Evolutionary conservation across 371 early-diverging fungal genomes (phyloP).

Genomic region (Phascolomyces articulosus): DNA sequence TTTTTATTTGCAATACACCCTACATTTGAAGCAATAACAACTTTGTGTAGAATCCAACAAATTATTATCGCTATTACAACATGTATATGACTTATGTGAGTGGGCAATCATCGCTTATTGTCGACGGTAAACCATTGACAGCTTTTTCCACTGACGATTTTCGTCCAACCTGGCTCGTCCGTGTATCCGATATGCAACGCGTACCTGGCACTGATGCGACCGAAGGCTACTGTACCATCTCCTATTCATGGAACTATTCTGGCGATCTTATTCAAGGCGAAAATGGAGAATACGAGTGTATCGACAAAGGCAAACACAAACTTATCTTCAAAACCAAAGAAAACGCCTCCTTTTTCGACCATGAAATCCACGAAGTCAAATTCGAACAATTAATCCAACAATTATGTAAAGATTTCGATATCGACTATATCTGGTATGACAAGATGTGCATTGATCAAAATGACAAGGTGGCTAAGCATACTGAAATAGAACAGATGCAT

Average conservation of each 20-base stretch:
- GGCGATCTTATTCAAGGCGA: not conserved
- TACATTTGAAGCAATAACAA: no score
- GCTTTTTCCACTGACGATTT: not conserved
- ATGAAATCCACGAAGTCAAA: not conserved
- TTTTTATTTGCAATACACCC: no score
- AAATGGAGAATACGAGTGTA: not conserved
- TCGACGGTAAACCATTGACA: not conserved
- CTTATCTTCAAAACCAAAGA: not conserved
- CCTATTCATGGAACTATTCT: slow-evolving; percentile 4
- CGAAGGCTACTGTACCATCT: not conserved
- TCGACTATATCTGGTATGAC: slow-evolving; percentile 2
- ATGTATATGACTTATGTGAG: slow-evolving; percentile 5
- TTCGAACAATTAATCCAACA: not conserved
- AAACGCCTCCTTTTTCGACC: not conserved
- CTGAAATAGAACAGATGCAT: not conserved
- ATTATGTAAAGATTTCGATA: not conserved
- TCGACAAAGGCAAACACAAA: not conserved
- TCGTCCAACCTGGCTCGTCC: not conserved
- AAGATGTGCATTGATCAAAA: slow-evolving; percentile 5
- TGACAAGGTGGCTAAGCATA: not conserved
- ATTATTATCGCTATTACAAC: no score
- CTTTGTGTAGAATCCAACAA: no score
- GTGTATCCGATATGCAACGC: not conserved
- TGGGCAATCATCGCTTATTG: not conserved
- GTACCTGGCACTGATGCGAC: not conserved